Base-by-base conservation (phyloP, 306 rosid species). In the Medicago truncatula region DNA sequence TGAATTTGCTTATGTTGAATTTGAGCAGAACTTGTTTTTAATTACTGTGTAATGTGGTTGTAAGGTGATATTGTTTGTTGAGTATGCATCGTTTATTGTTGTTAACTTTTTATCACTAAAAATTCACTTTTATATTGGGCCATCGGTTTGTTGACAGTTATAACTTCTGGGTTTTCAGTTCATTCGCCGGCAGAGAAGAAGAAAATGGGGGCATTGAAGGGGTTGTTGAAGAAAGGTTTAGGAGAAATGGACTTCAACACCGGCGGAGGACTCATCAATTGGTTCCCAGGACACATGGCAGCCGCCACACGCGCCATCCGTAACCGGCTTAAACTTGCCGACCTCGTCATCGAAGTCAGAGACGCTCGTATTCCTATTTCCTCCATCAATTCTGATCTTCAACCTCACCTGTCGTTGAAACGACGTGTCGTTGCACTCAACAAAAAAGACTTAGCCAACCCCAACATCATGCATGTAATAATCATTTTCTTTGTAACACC, bases 241-340 rank as follows among this genome's bases (percentile, higher is more conserved):
- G 97, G 93, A 41, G 97, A 93, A n/a, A 89, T 89, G 97, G 88
- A 78, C 0, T 89, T 91, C 90, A 82, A 81, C 71, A 58, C 81
- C 41, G 94, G 87, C 7, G 97, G 94, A 5, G 98, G 96, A 46
- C 80, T 70, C 60, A 87, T 93, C 60, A 93, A 86, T 77, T 93
- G 97, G 96, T 91, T 87, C 85, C 98, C 98, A 0, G 98, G 98
- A 11, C 98, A 93, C 87, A 93, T 93, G 94, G 97, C 97, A 0
- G 89, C 98, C 3, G 98, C 98, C 65, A 87, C 88, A 0, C 85
- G 90, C 7, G 97, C 98, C 81, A 93, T 93, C 31, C 86, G 87
- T 14, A 66, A 83, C 41, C 96, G 97, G 18, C 94, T 93, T 12
- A 91, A 91, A 81, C 47, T 91, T 36, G 86, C 98, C 38, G 90